Base-by-base conservation (phyloP, 2,329 filamentous ascomycete species). In the Escovopsis sp. region DNA sequence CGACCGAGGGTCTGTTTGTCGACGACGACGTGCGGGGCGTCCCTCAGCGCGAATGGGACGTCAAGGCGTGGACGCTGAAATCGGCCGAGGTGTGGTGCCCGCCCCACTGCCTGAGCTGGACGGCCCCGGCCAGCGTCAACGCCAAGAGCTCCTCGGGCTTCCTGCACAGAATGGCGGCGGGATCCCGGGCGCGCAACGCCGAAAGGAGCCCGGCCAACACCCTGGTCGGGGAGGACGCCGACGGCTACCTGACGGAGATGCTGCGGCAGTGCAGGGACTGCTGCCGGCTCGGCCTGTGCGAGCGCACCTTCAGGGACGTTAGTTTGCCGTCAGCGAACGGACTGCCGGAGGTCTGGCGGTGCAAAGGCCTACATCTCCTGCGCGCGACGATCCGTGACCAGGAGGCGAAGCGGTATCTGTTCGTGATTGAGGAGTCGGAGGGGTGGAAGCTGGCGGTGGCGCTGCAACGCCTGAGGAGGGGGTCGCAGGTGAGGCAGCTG, bases 1-100 rank as follows among this genome's bases (percentile, higher is more conserved):
- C 84, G 10, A 93, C 85, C 2, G 88, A 94, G 55, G 90, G 90
- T 14, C 69, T 96, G 36, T 96, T 96, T 60, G 90, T 98, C 51
- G 90, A 98, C 54, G 90, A 98, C 55, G 90, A 96, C 55, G 73
- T 94, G 35, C 77, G 87, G 31, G 76, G 77, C 41, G 84, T 94
- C 13, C 78, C 84, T n/a, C 86, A 96, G 59, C 76, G 90, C 40
- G 90, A 98, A 61, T 98, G 90, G 90, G 90, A 98, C 55, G 76
- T 96, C 52, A 96, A 96, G 58, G 87, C 88, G 18, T 96, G 90
- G 90, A 94, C 86, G 30, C 72, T 98, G 60, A 94, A 93, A 61
- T 65, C 80, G 44, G 76, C 92, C 57, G 90, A 96, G 70, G 78
- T 90, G 64, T 84, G 79, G 74, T 86, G 79, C 54, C 73, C 76